Evolutionary conservation across 106 monocot species (phyloP).

Genomic region (Ottelia alismoides): DNA sequence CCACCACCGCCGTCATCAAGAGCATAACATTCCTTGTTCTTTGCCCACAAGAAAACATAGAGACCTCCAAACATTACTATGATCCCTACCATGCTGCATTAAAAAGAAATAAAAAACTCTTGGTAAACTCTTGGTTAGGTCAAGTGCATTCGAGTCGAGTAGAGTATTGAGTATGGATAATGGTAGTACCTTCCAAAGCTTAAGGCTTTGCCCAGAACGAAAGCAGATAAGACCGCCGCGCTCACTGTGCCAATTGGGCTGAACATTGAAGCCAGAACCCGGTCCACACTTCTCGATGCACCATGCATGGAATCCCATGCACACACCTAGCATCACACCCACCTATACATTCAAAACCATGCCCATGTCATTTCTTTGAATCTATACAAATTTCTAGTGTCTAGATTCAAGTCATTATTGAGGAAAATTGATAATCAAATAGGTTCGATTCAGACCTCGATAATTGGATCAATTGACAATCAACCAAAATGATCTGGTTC

Average conservation of each 20-base stretch:
- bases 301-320: conserved; percentile 62
- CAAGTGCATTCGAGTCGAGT: not conserved
- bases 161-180: not conserved
- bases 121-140: too few species aligned
- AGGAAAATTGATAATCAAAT: too few species aligned
- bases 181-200: conserved; percentile 32
- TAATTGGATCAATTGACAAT: not conserved
- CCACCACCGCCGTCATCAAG: too few species aligned
- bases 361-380: too few species aligned
- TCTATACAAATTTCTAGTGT: too few species aligned
- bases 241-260: conserved; percentile 51
- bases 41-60: conserved; percentile 7
- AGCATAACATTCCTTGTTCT: conserved; percentile 4
- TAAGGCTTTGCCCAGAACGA: conserved; percentile 31
- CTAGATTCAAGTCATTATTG: not conserved
- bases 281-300: conserved; percentile 65
- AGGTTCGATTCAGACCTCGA: too few species aligned
- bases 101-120: too few species aligned
- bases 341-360: conserved; percentile 20
- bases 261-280: conserved; percentile 65
- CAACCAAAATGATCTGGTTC: not conserved
- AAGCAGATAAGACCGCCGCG: conserved; percentile 36
- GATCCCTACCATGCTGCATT: conserved; percentile 5
- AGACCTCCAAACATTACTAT: conserved; percentile 3
- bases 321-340: conserved; percentile 23